Evolutionary conservation across 495 filamentous ascomycete genomes (phyloP), one percentile per base, ranked within the genome.

Genomic region (Ascobolus immersus): DNA sequence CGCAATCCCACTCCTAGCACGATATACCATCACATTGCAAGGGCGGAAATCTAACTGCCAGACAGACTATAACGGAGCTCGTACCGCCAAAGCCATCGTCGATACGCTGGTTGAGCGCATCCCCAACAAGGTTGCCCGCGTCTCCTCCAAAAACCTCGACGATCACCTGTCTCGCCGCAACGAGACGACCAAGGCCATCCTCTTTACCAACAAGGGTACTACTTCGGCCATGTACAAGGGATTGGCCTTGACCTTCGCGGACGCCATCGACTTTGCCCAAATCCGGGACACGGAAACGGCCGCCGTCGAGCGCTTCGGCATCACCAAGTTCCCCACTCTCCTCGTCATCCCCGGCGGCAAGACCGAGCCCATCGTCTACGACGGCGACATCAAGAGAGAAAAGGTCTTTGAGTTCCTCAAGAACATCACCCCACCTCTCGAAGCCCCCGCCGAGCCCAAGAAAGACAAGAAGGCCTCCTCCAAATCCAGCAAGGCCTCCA

Each of bases 161-260:
- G 60, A 60, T 13, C 93, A 78, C 66, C 53, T 93, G 25, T 56
- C 60, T 14, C 62, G 70, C 41, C 67, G 70, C 27, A 74, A 78
- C 37, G 68, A 76, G 24, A 62, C 64, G 4, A 64, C 77, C 22
- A 94, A 91, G 57, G 81, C 77, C 4, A 69, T 99, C 26, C 58
- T 94, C 9, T 94, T 99, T 55, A 92, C 76, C 2, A 78, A 92
- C 38, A 94, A 94, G 54, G 84, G 82, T 1, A 73, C 73, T 10
- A 82, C 75, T 0, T 77, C 76, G 49, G 61, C 81, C 7, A 56
- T 92, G 10, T 61, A 90, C 35, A 77, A 74, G 52, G 70, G 78
- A 20, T 48, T 94, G 17, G 84, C 89, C 1, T 76, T 91, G 38
- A 89, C 94, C 40, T 94, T 84, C 52, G 57, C 81, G n/a, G 82